A percentile compares a stretch with the other conserved stretches of the same genome.
phyloP scores from a whole-genome alignment of 192 early-diverging fungal species.

The Coemansia sp. region DNA sequence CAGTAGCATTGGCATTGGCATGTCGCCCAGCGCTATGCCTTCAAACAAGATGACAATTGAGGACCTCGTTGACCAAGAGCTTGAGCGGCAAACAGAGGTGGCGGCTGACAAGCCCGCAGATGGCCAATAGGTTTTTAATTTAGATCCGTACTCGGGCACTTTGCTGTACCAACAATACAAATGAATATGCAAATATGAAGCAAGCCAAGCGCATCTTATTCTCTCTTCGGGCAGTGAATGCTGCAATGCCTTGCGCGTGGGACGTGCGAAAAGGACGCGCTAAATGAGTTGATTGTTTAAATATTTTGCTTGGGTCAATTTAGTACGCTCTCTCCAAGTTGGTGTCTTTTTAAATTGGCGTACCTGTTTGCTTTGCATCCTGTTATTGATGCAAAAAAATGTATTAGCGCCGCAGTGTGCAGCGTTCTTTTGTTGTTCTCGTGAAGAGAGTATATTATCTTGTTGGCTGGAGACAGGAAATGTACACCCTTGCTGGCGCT shows the following conservation, averaged over 20 bases:
- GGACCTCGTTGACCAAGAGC: conserved; percentile 51
- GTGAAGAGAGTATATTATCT: neutral
- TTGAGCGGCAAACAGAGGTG: conserved; percentile 25
- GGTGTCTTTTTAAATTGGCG: neutral
- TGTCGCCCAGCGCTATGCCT: conserved; percentile 54
- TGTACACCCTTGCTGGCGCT: neutral
- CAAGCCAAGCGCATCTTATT: neutral
- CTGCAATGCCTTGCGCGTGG: conserved; percentile 5
- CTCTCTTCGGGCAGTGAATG: neutral
- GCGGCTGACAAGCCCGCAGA: conserved; percentile 5
- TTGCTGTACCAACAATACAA: conserved; percentile 6
- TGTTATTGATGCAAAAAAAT: conserved; percentile 4
- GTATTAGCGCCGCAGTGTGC: conserved; percentile 12
- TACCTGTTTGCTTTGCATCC: neutral
- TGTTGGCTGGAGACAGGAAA: neutral
- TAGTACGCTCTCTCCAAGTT: neutral
- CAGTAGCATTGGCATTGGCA: conserved; percentile 53
- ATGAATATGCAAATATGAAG: neutral
- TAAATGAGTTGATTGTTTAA: neutral
- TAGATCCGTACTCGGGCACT: neutral
- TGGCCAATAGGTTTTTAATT: neutral
- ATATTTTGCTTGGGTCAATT: neutral
- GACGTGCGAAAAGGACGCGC: neutral
- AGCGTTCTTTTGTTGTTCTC: neutral
- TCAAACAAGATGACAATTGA: conserved; percentile 55